Percentiles rank a stretch among this genome's conserved stretches.
phyloP scores from a whole-genome alignment of 2,329 filamentous ascomycete species.

The Aureobasidium vineae region DNA sequence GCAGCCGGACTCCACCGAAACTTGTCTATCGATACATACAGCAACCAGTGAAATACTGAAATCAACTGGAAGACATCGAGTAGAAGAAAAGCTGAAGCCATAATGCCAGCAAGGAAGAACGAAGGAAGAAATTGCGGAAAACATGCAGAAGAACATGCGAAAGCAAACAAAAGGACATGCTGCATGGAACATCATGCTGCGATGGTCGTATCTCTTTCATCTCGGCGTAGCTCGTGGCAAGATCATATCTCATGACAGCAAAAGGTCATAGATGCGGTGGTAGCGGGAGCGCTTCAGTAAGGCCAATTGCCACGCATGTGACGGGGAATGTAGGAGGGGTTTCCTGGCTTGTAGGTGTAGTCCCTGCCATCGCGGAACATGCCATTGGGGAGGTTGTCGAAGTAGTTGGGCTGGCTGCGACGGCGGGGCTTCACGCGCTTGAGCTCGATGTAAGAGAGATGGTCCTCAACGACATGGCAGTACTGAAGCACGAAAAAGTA shows the following conservation, averaged over 20 bases:
- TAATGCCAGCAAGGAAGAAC: not conserved
- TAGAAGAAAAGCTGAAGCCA: not conserved
- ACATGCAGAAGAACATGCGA: not conserved
- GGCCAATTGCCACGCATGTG: not conserved
- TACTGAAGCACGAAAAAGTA: not conserved
- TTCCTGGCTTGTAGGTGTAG: not conserved
- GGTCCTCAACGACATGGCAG: not conserved
- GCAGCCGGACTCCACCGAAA: not conserved
- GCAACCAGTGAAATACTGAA: conserved; percentile 5
- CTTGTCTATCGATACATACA: not conserved
- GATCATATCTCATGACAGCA: not conserved
- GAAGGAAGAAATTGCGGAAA: not conserved
- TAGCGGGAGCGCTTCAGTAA: not conserved
- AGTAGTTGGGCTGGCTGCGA: not conserved
- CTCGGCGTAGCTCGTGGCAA: conserved; percentile 8
- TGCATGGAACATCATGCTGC: not conserved
- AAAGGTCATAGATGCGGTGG: not conserved
- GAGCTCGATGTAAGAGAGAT: not conserved
- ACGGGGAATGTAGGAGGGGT: not conserved
- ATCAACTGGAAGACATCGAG: not conserved
- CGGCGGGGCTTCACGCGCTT: not conserved
- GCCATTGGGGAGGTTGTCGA: not conserved
- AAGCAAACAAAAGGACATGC: not conserved
- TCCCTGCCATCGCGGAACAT: not conserved
- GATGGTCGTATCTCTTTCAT: conserved; percentile 2